Conservation (phyloP, 306 rosid species). For the Quercus cerris region DNA sequence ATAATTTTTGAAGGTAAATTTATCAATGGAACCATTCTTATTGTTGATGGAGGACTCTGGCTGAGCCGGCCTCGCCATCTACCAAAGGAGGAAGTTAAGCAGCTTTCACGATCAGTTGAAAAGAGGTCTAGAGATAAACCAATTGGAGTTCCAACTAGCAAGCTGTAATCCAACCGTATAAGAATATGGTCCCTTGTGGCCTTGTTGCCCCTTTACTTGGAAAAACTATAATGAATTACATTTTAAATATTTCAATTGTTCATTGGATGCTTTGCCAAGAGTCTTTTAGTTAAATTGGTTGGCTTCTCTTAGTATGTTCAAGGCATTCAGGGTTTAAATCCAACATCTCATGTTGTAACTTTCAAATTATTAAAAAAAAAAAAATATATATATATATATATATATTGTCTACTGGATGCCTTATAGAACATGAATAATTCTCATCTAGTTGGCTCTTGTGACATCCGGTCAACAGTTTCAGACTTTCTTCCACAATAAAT, state of each 20-base stretch:
- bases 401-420: no score
- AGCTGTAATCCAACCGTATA: conserved; percentile 41
- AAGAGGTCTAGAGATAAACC: conserved; percentile 63
- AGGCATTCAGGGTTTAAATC: no score
- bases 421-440: no score
- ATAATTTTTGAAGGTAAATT: conserved; percentile 65
- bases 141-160: conserved; percentile 73
- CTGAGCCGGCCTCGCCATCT: conserved; percentile 81
- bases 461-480: neutral
- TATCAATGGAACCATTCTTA: conserved; percentile 60
- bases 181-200: neutral
- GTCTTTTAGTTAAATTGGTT: no score
- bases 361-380: no score
- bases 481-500: neutral
- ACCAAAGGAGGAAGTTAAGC: conserved; percentile 72
- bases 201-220: neutral
- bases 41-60: conserved; percentile 91
- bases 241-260: no score
- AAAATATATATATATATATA: no score
- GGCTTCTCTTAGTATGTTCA: no score
- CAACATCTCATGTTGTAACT: no score
- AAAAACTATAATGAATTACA: conserved; percentile 1
- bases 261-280: neutral
- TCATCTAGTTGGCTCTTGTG: neutral
- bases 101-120: conserved; percentile 75